Conservation (phyloP, 805 yeast species). For the Wickerhamiella hasegawae region DNA sequence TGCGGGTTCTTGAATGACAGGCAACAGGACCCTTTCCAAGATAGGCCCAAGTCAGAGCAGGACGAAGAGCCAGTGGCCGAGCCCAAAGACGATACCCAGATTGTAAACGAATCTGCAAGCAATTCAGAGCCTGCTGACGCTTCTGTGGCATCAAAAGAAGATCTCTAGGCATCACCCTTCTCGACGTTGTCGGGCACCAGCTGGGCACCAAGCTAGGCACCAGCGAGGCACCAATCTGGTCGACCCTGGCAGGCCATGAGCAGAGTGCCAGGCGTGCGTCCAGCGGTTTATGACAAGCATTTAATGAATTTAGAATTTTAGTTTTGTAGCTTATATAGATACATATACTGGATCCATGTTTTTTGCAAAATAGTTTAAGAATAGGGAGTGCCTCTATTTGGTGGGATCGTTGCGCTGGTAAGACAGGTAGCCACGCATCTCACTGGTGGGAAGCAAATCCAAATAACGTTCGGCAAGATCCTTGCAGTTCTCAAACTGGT, state of each 20-base stretch:
- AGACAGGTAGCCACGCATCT: constrained; percentile 61
- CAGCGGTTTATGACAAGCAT: too few relatives aligned
- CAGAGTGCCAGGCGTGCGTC: too few relatives aligned
- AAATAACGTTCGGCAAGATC: constrained; percentile 52
- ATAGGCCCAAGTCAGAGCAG: background rate
- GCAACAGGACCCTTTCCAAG: background rate
- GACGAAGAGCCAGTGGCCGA: background rate
- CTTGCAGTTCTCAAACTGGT: constrained; percentile 65
- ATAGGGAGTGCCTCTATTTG: too few relatives aligned
- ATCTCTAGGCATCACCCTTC: too few relatives aligned
- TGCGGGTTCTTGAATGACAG: constrained; percentile 31
- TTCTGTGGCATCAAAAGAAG: background rate
- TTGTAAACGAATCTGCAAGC: background rate
- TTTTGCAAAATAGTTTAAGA: too few relatives aligned
- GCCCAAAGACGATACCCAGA: background rate
- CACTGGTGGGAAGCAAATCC: constrained; percentile 56
- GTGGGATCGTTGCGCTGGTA: constrained; percentile 81
- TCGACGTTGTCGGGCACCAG: too few relatives aligned
- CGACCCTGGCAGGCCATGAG: too few relatives aligned
- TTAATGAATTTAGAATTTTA: too few relatives aligned
- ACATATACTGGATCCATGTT: too few relatives aligned
- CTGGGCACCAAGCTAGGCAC: too few relatives aligned
- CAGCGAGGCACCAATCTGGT: too few relatives aligned
- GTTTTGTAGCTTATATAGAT: too few relatives aligned
- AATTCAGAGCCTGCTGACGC: background rate